phyloP scores from a whole-genome alignment of 2,329 filamentous ascomycete species.

The Neodidymelliopsis sp. region DNA sequence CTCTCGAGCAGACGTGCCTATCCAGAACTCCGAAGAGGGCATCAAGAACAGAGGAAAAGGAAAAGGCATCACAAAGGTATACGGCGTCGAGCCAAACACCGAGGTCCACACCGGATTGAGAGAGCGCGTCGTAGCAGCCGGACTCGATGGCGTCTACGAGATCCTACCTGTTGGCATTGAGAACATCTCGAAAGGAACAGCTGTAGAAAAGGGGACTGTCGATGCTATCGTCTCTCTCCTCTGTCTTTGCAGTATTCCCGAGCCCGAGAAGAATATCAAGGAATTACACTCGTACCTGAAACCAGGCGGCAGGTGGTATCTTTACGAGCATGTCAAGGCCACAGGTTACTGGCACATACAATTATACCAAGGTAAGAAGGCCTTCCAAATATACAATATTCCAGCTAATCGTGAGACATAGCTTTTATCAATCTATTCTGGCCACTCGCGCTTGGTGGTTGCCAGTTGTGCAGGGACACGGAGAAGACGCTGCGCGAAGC shows the following conservation, averaged over 20 bases:
- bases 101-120: constrained; percentile 15
- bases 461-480: constrained; percentile 27
- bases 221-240: constrained; percentile 27
- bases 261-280: constrained; percentile 26
- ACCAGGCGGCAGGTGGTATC: constrained; percentile 26
- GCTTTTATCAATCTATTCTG: constrained; percentile 27
- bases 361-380: constrained; percentile 26
- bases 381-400: neutral
- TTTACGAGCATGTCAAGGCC: constrained; percentile 26
- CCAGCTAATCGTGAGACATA: neutral
- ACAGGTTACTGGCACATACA: constrained; percentile 20
- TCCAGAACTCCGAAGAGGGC: neutral
- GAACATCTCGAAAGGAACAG: constrained; percentile 12
- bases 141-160: constrained; percentile 21
- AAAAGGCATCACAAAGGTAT: constrained; percentile 18
- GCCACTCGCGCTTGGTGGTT: constrained; percentile 24
- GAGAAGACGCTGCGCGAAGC: constrained; percentile 17
- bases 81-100: constrained; percentile 25
- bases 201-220: constrained; percentile 23
- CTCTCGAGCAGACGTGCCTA: constrained; percentile 10
- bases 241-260: constrained; percentile 28
- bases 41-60: constrained; percentile 1
- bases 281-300: constrained; percentile 26
- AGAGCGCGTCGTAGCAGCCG: constrained; percentile 12
- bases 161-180: constrained; percentile 25